Evolutionary conservation across 305 asterid species (phyloP).

Genomic region (Stenogyne calaminthoides): DNA sequence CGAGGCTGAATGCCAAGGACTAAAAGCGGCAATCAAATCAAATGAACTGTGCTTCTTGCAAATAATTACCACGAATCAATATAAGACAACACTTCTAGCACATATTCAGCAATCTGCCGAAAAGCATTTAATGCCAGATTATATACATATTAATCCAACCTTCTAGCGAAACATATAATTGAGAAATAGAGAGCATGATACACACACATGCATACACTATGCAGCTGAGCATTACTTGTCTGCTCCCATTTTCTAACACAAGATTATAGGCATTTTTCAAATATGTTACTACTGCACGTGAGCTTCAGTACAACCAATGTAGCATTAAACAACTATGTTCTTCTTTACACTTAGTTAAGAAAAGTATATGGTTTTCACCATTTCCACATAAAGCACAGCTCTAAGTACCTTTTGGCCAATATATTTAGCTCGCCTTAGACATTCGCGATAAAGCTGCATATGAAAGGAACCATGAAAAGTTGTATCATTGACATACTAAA

Average conservation of each 20-base stretch:
- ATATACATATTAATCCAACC: background rate
- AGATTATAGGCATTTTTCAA: background rate
- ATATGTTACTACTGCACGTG: background rate
- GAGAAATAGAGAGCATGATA: background rate
- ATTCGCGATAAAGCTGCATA: constrained; percentile 81
- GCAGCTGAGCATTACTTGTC: background rate
- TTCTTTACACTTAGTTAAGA: background rate
- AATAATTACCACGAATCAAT: background rate
- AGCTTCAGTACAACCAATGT: background rate
- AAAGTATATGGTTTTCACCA: background rate
- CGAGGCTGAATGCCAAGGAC: too few relatives aligned
- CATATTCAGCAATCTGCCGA: constrained; percentile 23
- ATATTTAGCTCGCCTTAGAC: constrained; percentile 85
- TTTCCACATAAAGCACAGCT: constrained; percentile 5
- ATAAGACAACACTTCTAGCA: background rate
- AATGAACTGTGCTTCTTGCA: background rate
- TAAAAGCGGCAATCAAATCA: too few relatives aligned
- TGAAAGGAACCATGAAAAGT: constrained; percentile 8
- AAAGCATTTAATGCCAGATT: constrained; percentile 5
- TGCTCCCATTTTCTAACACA: background rate
- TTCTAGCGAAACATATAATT: background rate
- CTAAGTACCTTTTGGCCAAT: constrained; percentile 71
- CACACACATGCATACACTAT: background rate
- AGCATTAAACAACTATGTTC: constrained; percentile 14
- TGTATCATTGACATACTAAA: background rate